These are phyloP conservation scores for Neurospora sp. DNA, from an alignment of 495 filamentous ascomycete species.

Conservation along the genomic window DNA sequence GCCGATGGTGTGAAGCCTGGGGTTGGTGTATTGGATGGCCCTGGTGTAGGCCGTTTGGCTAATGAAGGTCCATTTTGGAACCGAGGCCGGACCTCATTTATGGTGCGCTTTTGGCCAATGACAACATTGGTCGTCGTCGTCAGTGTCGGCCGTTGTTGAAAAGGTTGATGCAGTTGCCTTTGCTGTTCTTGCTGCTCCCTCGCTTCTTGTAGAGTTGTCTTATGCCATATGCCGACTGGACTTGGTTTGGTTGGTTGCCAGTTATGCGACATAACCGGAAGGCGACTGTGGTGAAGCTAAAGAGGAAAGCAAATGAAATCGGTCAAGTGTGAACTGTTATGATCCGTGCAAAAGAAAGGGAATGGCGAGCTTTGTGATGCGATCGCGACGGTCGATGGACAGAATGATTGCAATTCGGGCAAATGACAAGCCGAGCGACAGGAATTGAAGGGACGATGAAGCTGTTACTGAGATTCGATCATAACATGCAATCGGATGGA, in stretches of 20 bases:
- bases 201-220: slow-evolving; percentile 17
- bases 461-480: neutral
- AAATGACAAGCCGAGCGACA: neutral
- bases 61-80: neutral
- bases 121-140: slow-evolving; percentile 3
- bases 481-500: neutral
- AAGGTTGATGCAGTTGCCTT: slow-evolving; percentile 3
- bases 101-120: slow-evolving; percentile 17
- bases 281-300: neutral
- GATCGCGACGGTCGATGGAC: neutral
- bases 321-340: neutral
- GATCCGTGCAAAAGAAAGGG: neutral
- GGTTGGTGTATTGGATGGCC: neutral
- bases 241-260: slow-evolving; percentile 2
- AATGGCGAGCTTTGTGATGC: neutral
- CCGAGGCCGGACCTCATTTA: slow-evolving; percentile 4
- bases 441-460: neutral
- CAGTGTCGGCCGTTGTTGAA: neutral
- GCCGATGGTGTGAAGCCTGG: neutral
- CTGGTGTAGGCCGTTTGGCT: neutral
- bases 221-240: slow-evolving; percentile 16
- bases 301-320: neutral
- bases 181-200: slow-evolving; percentile 1
- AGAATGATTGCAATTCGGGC: neutral
- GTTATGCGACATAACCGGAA: slow-evolving; percentile 8